Evolutionary conservation across 371 early-diverging fungal species (phyloP), one percentile per base, ranked within the genome.

Genomic region (Conidiobolus incongruus): DNA sequence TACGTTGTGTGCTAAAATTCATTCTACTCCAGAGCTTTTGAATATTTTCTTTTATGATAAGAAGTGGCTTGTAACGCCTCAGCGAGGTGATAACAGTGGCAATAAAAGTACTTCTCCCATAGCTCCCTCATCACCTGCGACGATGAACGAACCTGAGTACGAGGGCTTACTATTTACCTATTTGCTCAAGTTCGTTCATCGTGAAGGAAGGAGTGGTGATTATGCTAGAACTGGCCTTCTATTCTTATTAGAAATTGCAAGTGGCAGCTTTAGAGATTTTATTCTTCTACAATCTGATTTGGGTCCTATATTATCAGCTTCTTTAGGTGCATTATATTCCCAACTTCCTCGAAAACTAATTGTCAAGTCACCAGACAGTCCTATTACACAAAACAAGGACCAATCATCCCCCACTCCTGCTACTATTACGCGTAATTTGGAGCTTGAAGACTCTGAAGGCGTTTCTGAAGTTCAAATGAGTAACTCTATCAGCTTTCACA

Each of bases 11-110:
- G 73, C 76, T 38, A 90, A 90, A 59, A 86, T 94, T 38, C 80
- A 85, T 39, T 87, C 84, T 22, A 80, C 72, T 48, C 88, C 86
- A 0, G 78, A 73, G 39, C 62, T 92, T 36, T 64, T 91, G 32
- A 72, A 81, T 52, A 80, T 93, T 37, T 93, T 93, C 45, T 90
- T 90, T 49, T 77, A 75, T 49, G 82, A 87, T 55, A 70, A 67
- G 22, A 66, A 64, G 43, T 81, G 81, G 81, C 56, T 82, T 6
- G 68, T 68, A 0, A 72, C 67, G 1, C 72, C 76, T 0, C 69
- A 71, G 46, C 65, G 68, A 19, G 45, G 44, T 12, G 26, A 8
- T 3, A 26, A 8, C 26, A 8, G 8, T 4, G 3, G 4, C 8
- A 26, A 8, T 8, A 42, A 51, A 11, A 33, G 48, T 7, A 39